These are phyloP conservation scores for Apiotrichum montevideense DNA, from an alignment of 1,284 basidiomycete genomes.

Conservation along the genomic window DNA sequence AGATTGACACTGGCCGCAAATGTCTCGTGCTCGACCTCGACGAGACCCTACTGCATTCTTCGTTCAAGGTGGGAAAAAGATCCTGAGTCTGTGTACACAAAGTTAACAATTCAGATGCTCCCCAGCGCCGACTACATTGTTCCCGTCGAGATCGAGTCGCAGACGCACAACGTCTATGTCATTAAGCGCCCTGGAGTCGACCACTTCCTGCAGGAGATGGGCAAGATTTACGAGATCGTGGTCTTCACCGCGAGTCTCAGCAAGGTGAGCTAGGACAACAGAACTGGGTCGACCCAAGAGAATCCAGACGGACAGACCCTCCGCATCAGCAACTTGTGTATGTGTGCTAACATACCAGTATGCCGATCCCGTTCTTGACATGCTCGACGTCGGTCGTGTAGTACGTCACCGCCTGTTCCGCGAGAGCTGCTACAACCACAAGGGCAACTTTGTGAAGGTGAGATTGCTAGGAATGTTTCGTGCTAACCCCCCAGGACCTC, in stretches of 20 bases:
- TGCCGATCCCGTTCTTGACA: conserved; percentile 96
- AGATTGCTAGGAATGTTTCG: not conserved
- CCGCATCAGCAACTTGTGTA: conserved; percentile 49
- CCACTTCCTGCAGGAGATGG: conserved; percentile 92
- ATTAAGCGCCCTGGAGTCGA: conserved; percentile 98
- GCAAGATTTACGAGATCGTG: conserved; percentile 95
- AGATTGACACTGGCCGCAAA: conserved; percentile 73
- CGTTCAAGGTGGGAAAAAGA: conserved; percentile 65
- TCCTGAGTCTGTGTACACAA: not conserved
- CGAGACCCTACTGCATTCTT: conserved; percentile 90
- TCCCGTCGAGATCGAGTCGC: conserved; percentile 96
- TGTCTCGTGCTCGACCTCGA: conserved; percentile 92
- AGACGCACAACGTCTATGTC: conserved; percentile 97
- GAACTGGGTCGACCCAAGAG: no score
- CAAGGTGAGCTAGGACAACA: conserved; percentile 50
- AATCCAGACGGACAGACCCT: no score
- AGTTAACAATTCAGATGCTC: conserved; percentile 60
- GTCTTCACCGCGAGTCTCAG: conserved; percentile 96
- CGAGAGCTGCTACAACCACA: conserved; percentile 98
- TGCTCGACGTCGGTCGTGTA: conserved; percentile 84
- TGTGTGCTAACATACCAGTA: conserved; percentile 53
- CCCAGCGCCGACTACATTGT: conserved; percentile 96
- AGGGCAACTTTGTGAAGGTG: conserved; percentile 98
- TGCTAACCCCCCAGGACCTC: conserved; percentile 61
- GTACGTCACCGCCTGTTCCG: conserved; percentile 95